Base-by-base conservation (phyloP, 2,329 filamentous ascomycete genomes). In the Aureobasidium sp. region DNA sequence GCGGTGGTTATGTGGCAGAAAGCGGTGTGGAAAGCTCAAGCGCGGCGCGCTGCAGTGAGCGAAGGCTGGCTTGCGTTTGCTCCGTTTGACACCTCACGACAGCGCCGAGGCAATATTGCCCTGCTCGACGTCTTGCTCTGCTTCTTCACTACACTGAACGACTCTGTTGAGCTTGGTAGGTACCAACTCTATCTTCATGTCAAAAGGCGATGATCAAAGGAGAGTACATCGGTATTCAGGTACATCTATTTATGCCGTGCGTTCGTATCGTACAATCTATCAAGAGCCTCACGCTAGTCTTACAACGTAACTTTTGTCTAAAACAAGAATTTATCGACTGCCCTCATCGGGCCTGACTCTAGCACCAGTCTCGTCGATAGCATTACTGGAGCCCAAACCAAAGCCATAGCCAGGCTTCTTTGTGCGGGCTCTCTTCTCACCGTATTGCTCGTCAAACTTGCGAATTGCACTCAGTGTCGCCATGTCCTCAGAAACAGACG, bases 361-460 rank as follows among this genome's bases (percentile, higher is more conserved):
- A 25, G 68, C 71, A 49, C 68, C 66, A 55, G 62, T 67, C 66
- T 73, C 71, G 62, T 73, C 69, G 11, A 70, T 65, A 14, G 61
- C 64, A 25, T 51, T 65, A 6, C 37, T 58, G 15, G 34, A 45
- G 11, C 70, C 70, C 41, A 66, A 29, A 14, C 69, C 70, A 63
- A 74, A 74, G 1, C 73, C 73, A 64, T 71, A 73, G 17, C 65
- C 65, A 11, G 66, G 55, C 68, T 73, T 74, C 68, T 72, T 73
- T 56, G 66, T 82, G 67, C 84, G 83, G 1, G 82, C 84, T 70
- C 85, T 87, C 39, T 87, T 83, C 71, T 96, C 91, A 29, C 94
- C 93, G 73, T 92, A 99, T 73, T 93, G 89, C 76, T 96, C 90
- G 72, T 99, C 94, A 71, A 97, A 99, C 76, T 95, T 95, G 68